phyloP scores from a whole-genome alignment of 345 rosid species.

The Geranium brycei region DNA sequence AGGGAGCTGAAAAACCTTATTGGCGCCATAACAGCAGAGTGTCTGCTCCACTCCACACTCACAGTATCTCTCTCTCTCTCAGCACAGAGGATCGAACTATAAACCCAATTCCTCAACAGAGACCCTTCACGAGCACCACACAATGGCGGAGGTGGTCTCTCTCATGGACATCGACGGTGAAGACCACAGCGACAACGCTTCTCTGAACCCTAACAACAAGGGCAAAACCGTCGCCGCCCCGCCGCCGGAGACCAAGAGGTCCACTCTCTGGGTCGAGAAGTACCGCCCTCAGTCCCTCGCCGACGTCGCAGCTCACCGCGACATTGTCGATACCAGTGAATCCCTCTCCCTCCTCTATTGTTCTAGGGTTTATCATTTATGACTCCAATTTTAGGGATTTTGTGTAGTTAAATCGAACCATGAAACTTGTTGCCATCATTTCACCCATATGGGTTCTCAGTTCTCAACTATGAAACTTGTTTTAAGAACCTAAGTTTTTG shows the following conservation, averaged over 20 bases:
- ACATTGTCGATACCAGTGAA: constrained; percentile 89
- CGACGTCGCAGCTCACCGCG: constrained; percentile 97
- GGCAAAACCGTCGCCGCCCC: constrained; percentile 35
- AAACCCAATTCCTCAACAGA: too few species aligned
- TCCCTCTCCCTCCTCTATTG: neutral
- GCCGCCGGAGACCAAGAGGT: constrained; percentile 26
- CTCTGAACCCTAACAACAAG: constrained; percentile 22
- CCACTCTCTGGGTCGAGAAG: constrained; percentile 94
- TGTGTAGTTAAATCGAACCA: too few species aligned
- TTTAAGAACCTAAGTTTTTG: neutral
- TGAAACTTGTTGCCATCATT: too few species aligned
- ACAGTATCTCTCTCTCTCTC: too few species aligned
- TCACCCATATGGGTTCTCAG: too few species aligned
- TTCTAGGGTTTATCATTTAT: constrained; percentile 16
- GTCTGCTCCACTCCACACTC: too few species aligned
- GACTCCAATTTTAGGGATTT: neutral
- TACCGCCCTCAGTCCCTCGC: constrained; percentile 90
- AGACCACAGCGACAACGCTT: constrained; percentile 13
- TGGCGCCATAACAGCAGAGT: too few species aligned
- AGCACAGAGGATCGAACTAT: too few species aligned
- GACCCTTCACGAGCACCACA: neutral
- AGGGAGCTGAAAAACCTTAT: too few species aligned
- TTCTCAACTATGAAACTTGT: too few species aligned
- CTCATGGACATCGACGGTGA: constrained; percentile 74
- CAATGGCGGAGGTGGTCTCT: constrained; percentile 45